Conservation (phyloP, 2,329 filamentous ascomycete species). For the Trichoderma hamatum region DNA sequence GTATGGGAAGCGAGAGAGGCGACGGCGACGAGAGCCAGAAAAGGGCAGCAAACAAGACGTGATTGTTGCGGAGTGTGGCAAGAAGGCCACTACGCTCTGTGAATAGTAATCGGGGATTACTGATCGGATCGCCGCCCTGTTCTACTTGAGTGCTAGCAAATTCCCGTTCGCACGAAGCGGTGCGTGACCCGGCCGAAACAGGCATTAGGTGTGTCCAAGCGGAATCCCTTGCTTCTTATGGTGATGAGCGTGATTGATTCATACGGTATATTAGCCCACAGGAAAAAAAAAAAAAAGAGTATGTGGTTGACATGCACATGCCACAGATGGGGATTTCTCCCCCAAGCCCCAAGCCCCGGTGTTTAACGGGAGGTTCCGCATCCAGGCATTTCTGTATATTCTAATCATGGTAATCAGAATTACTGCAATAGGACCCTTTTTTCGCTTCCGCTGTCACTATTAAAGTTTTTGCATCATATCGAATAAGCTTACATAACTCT, state of each 20-base stretch:
- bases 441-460: background rate
- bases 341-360: too few relatives aligned
- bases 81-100: background rate
- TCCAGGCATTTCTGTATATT: background rate
- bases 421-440: background rate
- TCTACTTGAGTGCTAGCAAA: background rate
- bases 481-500: background rate
- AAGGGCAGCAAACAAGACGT: too few relatives aligned
- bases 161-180: background rate
- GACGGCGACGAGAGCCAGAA: background rate
- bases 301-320: too few relatives aligned
- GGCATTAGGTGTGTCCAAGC: background rate
- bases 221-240: background rate
- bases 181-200: background rate
- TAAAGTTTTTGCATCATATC: background rate
- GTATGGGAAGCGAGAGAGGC: background rate
- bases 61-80: background rate
- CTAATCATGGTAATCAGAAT: background rate
- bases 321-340: too few relatives aligned
- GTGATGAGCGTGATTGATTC: background rate
- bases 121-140: conserved; percentile 7
- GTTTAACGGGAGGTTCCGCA: background rate
- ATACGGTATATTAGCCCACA: too few relatives aligned
- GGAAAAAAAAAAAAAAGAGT: too few relatives aligned
- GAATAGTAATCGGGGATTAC: conserved; percentile 23